A percentile compares a stretch with the other conserved stretches of the same genome.
phyloP scores from a whole-genome alignment of 2,329 filamentous ascomycete species.

The Aphanoascus verrucosus region DNA sequence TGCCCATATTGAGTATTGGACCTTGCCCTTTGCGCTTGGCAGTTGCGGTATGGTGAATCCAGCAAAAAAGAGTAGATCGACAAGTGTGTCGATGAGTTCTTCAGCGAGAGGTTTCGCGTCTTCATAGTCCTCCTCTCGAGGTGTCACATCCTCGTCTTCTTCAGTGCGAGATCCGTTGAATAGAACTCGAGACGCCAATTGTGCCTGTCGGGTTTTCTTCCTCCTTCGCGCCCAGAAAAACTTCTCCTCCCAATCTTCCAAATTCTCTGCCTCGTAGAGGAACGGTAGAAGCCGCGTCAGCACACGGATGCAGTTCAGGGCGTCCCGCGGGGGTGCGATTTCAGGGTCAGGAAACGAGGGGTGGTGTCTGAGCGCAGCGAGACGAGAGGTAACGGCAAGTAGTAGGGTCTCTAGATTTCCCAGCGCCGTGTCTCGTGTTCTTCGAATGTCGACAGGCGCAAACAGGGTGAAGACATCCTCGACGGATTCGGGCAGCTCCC shows the following conservation, averaged over 20 bases:
- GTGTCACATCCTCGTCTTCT: constrained; percentile 36
- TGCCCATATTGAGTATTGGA: constrained; percentile 94
- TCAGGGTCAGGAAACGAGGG: constrained; percentile 82
- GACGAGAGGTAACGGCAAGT: constrained; percentile 67
- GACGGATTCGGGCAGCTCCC: constrained; percentile 88
- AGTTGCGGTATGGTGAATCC: constrained; percentile 75
- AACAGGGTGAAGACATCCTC: constrained; percentile 97
- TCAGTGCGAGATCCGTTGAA: constrained; percentile 62
- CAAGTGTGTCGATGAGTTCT: constrained; percentile 78
- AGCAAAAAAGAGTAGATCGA: constrained; percentile 84
- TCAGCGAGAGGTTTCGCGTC: constrained; percentile 80
- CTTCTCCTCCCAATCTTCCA: constrained; percentile 75
- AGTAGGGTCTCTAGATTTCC: constrained; percentile 85
- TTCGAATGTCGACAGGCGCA: constrained; percentile 75
- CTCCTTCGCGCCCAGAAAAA: constrained; percentile 81
- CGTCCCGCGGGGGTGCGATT: constrained; percentile 70
- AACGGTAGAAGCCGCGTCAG: constrained; percentile 83
- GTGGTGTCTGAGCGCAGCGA: constrained; percentile 74
- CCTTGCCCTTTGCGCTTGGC: constrained; percentile 61
- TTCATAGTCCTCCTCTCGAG: constrained; percentile 56
- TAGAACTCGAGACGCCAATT: constrained; percentile 62
- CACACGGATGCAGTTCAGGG: constrained; percentile 89
- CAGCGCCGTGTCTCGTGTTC: constrained; percentile 72
- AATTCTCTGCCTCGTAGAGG: constrained; percentile 75
- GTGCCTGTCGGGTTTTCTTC: constrained; percentile 57